Evolutionary conservation across 2,329 filamentous ascomycete species (phyloP).

Genomic region (Cladosporium oxysporum): DNA sequence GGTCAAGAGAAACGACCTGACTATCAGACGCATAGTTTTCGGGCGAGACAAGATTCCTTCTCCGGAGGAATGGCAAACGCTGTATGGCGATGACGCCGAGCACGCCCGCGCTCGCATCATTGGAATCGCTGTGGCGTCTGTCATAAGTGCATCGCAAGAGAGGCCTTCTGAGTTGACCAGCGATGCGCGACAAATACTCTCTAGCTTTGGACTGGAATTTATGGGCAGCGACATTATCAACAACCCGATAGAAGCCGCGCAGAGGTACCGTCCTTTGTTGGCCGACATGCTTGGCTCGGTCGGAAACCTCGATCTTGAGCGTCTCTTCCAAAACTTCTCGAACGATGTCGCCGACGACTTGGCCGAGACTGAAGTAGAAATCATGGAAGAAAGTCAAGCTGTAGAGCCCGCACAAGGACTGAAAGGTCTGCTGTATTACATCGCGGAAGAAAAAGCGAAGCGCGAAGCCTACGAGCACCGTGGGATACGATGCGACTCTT

Average conservation of each 20-base stretch:
- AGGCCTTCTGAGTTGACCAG: not conserved
- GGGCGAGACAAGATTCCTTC: conserved; percentile 11
- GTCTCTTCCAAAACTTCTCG: conserved; percentile 23
- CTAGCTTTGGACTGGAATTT: not conserved
- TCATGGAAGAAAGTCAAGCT: conserved; percentile 22
- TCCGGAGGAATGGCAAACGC: conserved; percentile 9
- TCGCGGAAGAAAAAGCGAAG: conserved; percentile 88
- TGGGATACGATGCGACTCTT: conserved; percentile 89
- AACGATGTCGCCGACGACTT: conserved; percentile 20
- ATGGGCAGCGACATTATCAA: conserved; percentile 1
- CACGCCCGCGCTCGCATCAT: not conserved
- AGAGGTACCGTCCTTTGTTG: not conserved
- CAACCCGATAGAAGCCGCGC: not conserved
- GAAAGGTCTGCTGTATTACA: conserved; percentile 72
- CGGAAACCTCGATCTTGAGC: conserved; percentile 22
- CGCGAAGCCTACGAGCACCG: conserved; percentile 89
- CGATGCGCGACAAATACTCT: not conserved
- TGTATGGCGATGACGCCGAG: not conserved
- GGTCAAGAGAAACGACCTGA: not conserved
- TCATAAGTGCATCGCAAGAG: not conserved
- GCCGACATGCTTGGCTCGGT: conserved; percentile 13
- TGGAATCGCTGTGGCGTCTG: not conserved
- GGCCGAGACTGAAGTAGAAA: conserved; percentile 31
- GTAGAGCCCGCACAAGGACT: conserved; percentile 35
- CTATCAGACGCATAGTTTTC: conserved; percentile 5